Conservation (phyloP, 75 land plant species). For the Azolla pinnata region DNA sequence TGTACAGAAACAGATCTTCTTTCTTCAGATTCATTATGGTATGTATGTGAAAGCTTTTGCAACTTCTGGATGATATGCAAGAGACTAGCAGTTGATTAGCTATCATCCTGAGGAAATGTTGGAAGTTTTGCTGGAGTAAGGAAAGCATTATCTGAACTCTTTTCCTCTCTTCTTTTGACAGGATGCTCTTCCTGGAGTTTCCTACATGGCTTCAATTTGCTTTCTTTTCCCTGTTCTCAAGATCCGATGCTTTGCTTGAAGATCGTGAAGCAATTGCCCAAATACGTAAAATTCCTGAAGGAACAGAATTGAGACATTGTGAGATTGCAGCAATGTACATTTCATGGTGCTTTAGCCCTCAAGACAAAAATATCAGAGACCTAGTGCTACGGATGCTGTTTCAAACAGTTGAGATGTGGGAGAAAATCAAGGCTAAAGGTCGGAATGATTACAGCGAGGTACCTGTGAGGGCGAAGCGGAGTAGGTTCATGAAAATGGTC, state of each 20-base stretch:
- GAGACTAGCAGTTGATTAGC: too few species aligned
- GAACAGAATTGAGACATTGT: neutral
- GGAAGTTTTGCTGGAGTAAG: too few species aligned
- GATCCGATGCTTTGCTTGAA: neutral
- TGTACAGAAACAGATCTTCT: too few species aligned
- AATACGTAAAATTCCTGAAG: too few species aligned
- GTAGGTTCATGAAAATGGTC: too few species aligned
- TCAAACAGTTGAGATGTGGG: slow-evolving; percentile 8
- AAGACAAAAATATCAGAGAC: slow-evolving; percentile 6
- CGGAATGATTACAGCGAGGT: too few species aligned
- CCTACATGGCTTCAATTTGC: slow-evolving; percentile 21
- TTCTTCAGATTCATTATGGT: too few species aligned
- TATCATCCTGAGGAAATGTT: too few species aligned
- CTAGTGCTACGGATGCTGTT: slow-evolving; percentile 10
- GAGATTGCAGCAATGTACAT: slow-evolving; percentile 15
- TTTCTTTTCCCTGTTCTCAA: slow-evolving; percentile 8
- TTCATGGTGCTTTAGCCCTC: slow-evolving; percentile 19
- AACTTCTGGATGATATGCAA: too few species aligned
- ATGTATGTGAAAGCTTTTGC: too few species aligned
- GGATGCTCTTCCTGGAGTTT: slow-evolving; percentile 12
- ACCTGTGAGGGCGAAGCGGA: too few species aligned
- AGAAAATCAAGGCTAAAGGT: neutral
- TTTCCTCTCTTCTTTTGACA: slow-evolving; percentile 1
- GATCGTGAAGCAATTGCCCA: neutral
- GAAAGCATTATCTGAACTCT: neutral